These are phyloP conservation scores for Cyclotella distinguenda DNA, from an alignment of 108 stramenopile genomes.

Conservation along the genomic window DNA sequence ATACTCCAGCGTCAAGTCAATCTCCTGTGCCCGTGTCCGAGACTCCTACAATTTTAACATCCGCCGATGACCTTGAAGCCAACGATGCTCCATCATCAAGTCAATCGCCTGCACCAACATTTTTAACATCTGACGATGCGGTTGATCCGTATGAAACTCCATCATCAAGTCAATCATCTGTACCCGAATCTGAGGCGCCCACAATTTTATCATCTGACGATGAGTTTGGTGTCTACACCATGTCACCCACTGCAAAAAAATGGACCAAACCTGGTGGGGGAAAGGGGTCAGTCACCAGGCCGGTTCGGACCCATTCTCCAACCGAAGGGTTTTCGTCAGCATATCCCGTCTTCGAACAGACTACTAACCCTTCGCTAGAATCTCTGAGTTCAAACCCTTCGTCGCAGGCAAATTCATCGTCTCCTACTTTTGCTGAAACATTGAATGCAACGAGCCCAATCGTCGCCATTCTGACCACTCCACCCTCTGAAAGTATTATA, in stretches of 20 bases:
- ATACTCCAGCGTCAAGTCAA: neutral
- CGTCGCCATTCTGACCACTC: neutral
- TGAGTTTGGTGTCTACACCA: neutral
- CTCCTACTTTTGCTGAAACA: constrained; percentile 3
- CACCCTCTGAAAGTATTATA: too few relatives aligned
- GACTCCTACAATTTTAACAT: neutral
- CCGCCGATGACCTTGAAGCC: neutral
- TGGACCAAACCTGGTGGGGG: constrained; percentile 5
- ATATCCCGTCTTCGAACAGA: neutral
- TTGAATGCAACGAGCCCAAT: neutral
- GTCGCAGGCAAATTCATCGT: neutral
- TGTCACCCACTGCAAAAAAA: constrained; percentile 4
- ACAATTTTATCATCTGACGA: neutral
- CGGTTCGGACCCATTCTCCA: neutral
- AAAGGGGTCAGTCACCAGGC: neutral
- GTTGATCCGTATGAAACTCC: too few relatives aligned
- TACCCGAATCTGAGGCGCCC: neutral
- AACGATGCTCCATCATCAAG: too few relatives aligned
- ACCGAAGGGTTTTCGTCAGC: neutral
- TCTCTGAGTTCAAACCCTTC: neutral
- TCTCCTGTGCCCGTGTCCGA: constrained; percentile 1
- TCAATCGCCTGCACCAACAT: too few relatives aligned
- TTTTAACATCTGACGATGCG: too few relatives aligned
- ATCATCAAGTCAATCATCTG: too few relatives aligned
- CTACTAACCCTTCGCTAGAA: neutral